These are phyloP conservation scores for Gelatoporia subvermispora DNA, from an alignment of 768 basidiomycete species.

Conservation along the genomic window DNA sequence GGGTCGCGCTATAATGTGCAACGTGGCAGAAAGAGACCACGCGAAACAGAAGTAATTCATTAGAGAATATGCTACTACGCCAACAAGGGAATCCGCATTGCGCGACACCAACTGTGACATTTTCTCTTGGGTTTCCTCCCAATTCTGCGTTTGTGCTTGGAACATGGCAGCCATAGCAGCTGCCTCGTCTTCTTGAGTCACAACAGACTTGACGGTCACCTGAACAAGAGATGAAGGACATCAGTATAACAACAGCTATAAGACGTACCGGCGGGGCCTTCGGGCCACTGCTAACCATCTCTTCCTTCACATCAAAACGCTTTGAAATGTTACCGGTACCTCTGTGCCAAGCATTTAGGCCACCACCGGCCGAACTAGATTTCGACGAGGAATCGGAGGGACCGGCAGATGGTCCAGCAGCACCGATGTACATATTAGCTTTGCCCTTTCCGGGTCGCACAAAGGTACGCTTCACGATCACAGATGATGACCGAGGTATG, in stretches of 20 bases:
- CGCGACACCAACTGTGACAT: constrained; percentile 95
- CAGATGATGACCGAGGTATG: constrained; percentile 91
- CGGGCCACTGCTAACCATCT: constrained; percentile 4
- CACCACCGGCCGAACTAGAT: constrained; percentile 24
- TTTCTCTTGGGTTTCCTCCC: constrained; percentile 99
- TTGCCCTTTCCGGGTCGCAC: constrained; percentile 78
- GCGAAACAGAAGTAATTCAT: constrained; percentile 48
- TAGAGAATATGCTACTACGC: constrained; percentile 69
- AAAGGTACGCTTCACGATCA: constrained; percentile 86
- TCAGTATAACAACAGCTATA: neutral
- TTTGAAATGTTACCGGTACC: constrained; percentile 68
- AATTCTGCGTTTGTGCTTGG: constrained; percentile 87
- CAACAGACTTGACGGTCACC: constrained; percentile 26
- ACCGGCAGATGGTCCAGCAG: constrained; percentile 42
- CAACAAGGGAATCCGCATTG: constrained; percentile 48
- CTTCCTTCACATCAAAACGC: constrained; percentile 74
- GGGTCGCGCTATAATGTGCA: constrained; percentile 51
- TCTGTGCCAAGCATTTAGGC: constrained; percentile 53
- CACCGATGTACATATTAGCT: constrained; percentile 69
- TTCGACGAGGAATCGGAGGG: constrained; percentile 25
- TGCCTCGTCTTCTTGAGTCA: constrained; percentile 72
- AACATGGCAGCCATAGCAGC: constrained; percentile 99
- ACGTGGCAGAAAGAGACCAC: constrained; percentile 17
- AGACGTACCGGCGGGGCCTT: neutral
- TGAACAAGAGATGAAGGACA: constrained; percentile 16